A percentile compares a stretch with the other conserved stretches of the same genome.
phyloP scores from a whole-genome alignment of 2,329 filamentous ascomycete species.

The Botrytis paeoniae region DNA sequence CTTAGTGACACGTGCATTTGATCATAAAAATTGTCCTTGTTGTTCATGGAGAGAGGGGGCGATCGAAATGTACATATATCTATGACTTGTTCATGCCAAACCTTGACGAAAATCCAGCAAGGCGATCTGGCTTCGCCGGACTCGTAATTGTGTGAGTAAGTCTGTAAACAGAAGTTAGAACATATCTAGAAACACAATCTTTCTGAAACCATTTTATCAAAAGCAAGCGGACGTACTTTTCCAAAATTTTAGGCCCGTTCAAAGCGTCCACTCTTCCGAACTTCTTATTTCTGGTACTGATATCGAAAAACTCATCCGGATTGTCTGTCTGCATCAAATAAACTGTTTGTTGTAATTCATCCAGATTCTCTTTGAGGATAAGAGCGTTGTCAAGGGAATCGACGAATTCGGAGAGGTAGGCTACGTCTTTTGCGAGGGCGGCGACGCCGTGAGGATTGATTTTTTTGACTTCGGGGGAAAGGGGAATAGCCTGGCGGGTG shows the following conservation, averaged over 20 bases:
- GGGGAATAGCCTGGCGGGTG: constrained; percentile 32
- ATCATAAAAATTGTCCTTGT: constrained; percentile 1
- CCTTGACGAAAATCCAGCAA: constrained; percentile 70
- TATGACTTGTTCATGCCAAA: constrained; percentile 57
- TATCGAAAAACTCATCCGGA: constrained; percentile 95
- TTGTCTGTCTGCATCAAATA: constrained; percentile 84
- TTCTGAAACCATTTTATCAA: not conserved
- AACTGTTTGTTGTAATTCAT: constrained; percentile 91
- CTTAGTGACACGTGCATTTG: not conserved
- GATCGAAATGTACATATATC: constrained; percentile 29
- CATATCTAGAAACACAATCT: not conserved
- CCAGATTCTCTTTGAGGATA: constrained; percentile 84
- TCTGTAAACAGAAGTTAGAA: constrained; percentile 34
- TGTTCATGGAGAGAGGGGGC: not conserved
- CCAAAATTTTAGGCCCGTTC: constrained; percentile 83
- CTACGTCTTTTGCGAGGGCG: constrained; percentile 77
- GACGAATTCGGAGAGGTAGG: constrained; percentile 83
- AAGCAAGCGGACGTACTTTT: constrained; percentile 64
- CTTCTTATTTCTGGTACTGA: constrained; percentile 84
- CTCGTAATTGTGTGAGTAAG: constrained; percentile 62
- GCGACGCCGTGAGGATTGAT: constrained; percentile 86
- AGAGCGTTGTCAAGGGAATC: constrained; percentile 76
- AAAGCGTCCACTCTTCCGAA: constrained; percentile 90
- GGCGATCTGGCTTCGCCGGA: constrained; percentile 58
- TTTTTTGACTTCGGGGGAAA: constrained; percentile 73